A percentile compares a stretch with the other conserved stretches of the same genome.
Evolutionary conservation across 208 protist species (phyloP).

Genomic region (Phytomonas sp.): DNA sequence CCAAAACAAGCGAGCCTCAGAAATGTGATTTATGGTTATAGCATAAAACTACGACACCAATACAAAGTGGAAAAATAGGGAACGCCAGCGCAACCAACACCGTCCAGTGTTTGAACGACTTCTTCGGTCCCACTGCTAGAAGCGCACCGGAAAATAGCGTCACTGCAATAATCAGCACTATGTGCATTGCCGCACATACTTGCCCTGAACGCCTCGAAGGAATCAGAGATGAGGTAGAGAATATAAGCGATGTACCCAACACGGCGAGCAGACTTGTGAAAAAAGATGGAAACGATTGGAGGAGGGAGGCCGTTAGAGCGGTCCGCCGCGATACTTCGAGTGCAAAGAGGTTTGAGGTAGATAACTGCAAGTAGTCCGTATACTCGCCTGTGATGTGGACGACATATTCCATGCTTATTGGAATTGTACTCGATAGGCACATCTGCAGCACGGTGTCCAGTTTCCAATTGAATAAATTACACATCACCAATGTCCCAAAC

Average conservation of each 20-base stretch:
- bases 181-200: constrained; percentile 29
- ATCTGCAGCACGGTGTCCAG: constrained; percentile 38
- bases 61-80: constrained; percentile 1
- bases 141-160: constrained; percentile 25
- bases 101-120: constrained; percentile 31
- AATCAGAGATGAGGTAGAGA: constrained; percentile 23
- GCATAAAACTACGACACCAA: constrained; percentile 1
- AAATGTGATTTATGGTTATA: not conserved
- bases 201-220: constrained; percentile 26
- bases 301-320: constrained; percentile 29
- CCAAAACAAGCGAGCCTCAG: not conserved
- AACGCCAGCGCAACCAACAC: constrained; percentile 15
- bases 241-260: constrained; percentile 27
- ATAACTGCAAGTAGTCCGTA: constrained; percentile 54
- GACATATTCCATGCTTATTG: constrained; percentile 39
- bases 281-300: constrained; percentile 29
- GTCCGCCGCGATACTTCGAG: constrained; percentile 18
- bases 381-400: constrained; percentile 44
- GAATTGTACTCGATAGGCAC: constrained; percentile 36
- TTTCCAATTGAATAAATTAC: constrained; percentile 25
- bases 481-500: constrained; percentile 34
- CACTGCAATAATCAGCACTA: constrained; percentile 26
- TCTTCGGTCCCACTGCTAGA: constrained; percentile 24
- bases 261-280: constrained; percentile 24
- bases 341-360: constrained; percentile 50